These are phyloP conservation scores for Aspergillus nanangensis DNA, from an alignment of 495 filamentous ascomycete species.

Conservation along the genomic window DNA sequence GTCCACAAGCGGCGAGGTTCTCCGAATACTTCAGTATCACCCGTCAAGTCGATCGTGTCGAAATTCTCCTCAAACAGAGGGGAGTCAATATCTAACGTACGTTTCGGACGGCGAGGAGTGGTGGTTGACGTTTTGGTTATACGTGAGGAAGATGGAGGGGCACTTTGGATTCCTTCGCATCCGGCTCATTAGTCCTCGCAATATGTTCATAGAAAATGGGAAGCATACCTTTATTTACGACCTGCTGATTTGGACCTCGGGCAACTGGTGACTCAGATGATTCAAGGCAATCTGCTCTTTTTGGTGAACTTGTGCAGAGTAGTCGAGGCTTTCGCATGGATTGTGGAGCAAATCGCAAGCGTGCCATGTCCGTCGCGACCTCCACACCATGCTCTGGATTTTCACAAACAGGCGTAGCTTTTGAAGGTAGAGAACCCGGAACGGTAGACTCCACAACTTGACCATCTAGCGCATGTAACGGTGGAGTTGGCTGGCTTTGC, in stretches of 20 bases:
- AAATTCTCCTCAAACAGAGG: conserved; percentile 27
- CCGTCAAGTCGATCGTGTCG: conserved; percentile 71
- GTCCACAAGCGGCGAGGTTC: conserved; percentile 55
- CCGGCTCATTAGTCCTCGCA: too few relatives aligned
- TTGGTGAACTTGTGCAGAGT: conserved; percentile 26
- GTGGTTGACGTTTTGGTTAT: conserved; percentile 6
- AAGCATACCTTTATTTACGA: conserved; percentile 21
- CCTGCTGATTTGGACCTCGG: conserved; percentile 16
- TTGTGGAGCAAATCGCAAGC: conserved; percentile 46
- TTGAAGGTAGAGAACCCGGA: conserved; percentile 10
- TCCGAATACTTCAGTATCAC: conserved; percentile 45
- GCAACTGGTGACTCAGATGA: conserved; percentile 20
- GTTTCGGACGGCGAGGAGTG: conserved; percentile 20
- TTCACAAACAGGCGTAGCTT: too few relatives aligned
- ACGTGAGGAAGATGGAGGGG: conserved; percentile 19
- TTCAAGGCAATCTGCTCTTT: conserved; percentile 6
- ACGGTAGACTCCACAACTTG: conserved; percentile 7
- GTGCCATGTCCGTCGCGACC: conserved; percentile 47
- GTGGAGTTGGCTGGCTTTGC: conserved; percentile 3
- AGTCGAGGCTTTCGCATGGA: conserved; percentile 49
- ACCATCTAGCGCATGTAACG: not conserved
- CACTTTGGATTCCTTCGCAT: too few relatives aligned
- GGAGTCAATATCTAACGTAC: conserved; percentile 12
- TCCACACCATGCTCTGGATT: conserved; percentile 24
- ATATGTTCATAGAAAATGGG: too few relatives aligned